Conservation (phyloP, 345 rosid genomes). For the Passiflora organensis region DNA sequence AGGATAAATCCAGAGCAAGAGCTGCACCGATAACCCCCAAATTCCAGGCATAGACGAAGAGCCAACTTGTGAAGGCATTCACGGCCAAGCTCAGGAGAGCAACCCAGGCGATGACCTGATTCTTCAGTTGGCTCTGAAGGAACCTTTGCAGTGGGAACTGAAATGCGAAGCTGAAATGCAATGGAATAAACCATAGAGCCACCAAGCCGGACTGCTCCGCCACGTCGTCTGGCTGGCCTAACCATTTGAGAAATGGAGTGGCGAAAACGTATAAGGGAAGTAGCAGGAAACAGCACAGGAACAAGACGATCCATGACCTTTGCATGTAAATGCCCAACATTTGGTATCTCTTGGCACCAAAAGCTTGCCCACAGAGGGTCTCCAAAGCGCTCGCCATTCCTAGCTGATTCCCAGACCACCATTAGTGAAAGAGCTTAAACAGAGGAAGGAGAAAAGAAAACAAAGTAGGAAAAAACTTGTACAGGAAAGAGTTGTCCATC, state of each 20-base stretch:
- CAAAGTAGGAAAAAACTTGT: neutral
- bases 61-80: constrained; percentile 46
- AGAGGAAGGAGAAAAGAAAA: neutral
- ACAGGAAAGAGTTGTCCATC: too few relatives aligned
- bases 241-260: constrained; percentile 44
- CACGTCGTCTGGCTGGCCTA: constrained; percentile 63
- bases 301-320: constrained; percentile 58
- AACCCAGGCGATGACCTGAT: constrained; percentile 40
- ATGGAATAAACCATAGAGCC: constrained; percentile 47
- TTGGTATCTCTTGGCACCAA: constrained; percentile 51
- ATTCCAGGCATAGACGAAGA: constrained; percentile 35
- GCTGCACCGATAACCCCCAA: constrained; percentile 50
- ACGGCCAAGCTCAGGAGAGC: constrained; percentile 29
- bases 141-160: constrained; percentile 57
- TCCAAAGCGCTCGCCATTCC: constrained; percentile 81
- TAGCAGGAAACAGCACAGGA: constrained; percentile 38
- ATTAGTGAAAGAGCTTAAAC: neutral
- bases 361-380: constrained; percentile 72
- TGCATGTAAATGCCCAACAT: constrained; percentile 71
- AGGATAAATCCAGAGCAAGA: constrained; percentile 45
- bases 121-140: constrained; percentile 58
- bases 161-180: constrained; percentile 56
- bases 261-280: constrained; percentile 52
- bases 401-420: constrained; percentile 24
- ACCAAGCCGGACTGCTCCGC: constrained; percentile 52